A percentile compares a stretch with the other conserved stretches of the same genome.
phyloP scores from a whole-genome alignment of 2,329 filamentous ascomycete genomes.

The Xenosphaeropsis pyriputrescens region DNA sequence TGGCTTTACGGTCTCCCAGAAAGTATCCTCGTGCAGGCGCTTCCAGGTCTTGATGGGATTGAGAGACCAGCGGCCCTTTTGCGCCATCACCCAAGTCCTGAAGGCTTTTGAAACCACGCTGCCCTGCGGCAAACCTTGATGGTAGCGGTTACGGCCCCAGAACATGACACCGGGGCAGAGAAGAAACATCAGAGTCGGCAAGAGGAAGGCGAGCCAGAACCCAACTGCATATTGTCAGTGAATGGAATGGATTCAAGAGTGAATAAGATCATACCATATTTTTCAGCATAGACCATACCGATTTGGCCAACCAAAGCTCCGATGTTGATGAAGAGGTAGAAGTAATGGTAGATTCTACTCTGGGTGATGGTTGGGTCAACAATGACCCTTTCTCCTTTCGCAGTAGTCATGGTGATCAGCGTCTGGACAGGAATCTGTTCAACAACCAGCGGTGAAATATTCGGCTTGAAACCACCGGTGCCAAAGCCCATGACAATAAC shows the following conservation, averaged over 20 bases:
- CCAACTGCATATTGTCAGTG: constrained; percentile 17
- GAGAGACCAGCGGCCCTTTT: constrained; percentile 38
- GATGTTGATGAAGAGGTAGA: constrained; percentile 39
- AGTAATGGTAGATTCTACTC: constrained; percentile 20
- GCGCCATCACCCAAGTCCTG: constrained; percentile 36
- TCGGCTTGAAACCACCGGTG: constrained; percentile 29
- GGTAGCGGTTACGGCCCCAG: constrained; percentile 40
- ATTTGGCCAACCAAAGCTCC: constrained; percentile 24
- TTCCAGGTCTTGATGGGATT: constrained; percentile 33
- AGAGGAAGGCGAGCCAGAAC: constrained; percentile 31
- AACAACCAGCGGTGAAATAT: constrained; percentile 19
- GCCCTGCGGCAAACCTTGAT: constrained; percentile 42
- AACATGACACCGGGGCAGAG: constrained; percentile 41
- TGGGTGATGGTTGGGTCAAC: constrained; percentile 19
- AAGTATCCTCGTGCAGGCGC: constrained; percentile 35
- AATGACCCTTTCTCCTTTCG: constrained; percentile 16
- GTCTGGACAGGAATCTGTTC: constrained; percentile 15
- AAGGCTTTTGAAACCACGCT: constrained; percentile 47
- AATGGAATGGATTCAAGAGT: no score
- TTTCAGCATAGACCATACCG: constrained; percentile 35
- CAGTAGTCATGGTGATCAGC: constrained; percentile 11
- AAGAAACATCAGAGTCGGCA: constrained; percentile 27
- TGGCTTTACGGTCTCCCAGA: constrained; percentile 47
- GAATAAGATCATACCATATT: constrained; percentile 19
- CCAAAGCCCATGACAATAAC: constrained; percentile 29